These are phyloP conservation scores for Conticribra guillardii DNA, from an alignment of 108 stramenopile species.

Conservation along the genomic window DNA sequence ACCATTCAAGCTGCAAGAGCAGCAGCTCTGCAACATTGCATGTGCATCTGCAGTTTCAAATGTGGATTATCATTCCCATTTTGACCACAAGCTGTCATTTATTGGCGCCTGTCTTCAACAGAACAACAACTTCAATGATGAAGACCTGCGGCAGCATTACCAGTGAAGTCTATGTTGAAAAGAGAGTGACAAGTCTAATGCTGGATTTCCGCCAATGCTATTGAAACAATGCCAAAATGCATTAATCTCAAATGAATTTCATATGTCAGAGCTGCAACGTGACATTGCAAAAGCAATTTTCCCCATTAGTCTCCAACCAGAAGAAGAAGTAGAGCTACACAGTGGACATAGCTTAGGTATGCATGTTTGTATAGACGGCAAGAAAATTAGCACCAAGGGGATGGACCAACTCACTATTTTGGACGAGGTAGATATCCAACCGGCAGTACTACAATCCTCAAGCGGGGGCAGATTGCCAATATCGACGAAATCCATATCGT, in stretches of 20 bases:
- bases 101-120: not conserved
- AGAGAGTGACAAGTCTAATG: no score
- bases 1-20: not conserved
- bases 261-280: not conserved
- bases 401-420: constrained; percentile 32
- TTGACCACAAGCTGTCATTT: constrained; percentile 4
- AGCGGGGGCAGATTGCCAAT: not conserved
- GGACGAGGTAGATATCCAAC: not conserved
- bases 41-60: constrained; percentile 11
- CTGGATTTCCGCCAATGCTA: not conserved
- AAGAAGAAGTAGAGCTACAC: constrained; percentile 4
- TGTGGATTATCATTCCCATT: not conserved
- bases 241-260: not conserved
- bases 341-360: constrained; percentile 18
- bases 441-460: constrained; percentile 15
- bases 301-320: constrained; percentile 17
- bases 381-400: constrained; percentile 22
- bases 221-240: constrained; percentile 10
- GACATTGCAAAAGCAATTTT: constrained; percentile 17
- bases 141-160: constrained; percentile 5
- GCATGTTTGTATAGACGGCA: not conserved
- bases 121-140: not conserved
- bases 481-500: constrained; percentile 2
- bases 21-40: constrained; percentile 9
- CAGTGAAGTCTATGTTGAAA: no score